phyloP scores from a whole-genome alignment of 371 early-diverging fungal species.

The Mortierella sp. region DNA sequence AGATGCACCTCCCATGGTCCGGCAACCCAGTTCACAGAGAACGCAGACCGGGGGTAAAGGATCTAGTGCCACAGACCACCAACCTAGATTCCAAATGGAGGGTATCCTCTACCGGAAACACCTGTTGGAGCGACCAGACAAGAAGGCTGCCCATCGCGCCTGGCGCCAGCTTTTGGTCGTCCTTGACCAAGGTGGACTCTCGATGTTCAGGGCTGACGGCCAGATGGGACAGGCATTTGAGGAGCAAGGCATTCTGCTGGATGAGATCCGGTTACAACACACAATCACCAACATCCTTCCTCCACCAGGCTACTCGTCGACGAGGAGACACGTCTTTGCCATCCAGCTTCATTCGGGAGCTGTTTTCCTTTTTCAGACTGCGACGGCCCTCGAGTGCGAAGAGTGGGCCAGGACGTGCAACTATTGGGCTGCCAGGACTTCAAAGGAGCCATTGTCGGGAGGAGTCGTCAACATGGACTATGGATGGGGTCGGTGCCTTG shows the following conservation, averaged over 20 bases:
- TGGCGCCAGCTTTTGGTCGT: conserved; percentile 88
- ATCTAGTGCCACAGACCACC: conserved; percentile 27
- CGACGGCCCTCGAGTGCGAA: conserved; percentile 68
- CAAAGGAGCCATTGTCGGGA: conserved; percentile 87
- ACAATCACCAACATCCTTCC: conserved; percentile 82
- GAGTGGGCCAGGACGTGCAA: conserved; percentile 91
- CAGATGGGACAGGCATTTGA: conserved; percentile 23
- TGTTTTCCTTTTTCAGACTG: conserved; percentile 85
- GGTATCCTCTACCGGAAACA: conserved; percentile 90
- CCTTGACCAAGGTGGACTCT: conserved; percentile 78
- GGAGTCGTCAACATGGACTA: conserved; percentile 89
- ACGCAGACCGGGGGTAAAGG: not conserved
- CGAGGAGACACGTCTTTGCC: conserved; percentile 84
- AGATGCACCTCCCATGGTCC: not conserved
- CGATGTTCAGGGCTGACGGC: conserved; percentile 80
- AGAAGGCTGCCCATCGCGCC: conserved; percentile 83
- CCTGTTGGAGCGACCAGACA: conserved; percentile 78
- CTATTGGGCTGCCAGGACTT: conserved; percentile 91
- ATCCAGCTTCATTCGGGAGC: conserved; percentile 83
- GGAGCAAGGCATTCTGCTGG: conserved; percentile 44
- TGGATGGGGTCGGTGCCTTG: conserved; percentile 84
- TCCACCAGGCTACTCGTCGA: conserved; percentile 83
- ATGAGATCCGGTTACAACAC: conserved; percentile 78
- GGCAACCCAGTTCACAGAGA: not conserved
- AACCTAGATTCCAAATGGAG: conserved; percentile 72